phyloP scores from a whole-genome alignment of 1,284 basidiomycete species.

The Heimioporus punctisporus region DNA sequence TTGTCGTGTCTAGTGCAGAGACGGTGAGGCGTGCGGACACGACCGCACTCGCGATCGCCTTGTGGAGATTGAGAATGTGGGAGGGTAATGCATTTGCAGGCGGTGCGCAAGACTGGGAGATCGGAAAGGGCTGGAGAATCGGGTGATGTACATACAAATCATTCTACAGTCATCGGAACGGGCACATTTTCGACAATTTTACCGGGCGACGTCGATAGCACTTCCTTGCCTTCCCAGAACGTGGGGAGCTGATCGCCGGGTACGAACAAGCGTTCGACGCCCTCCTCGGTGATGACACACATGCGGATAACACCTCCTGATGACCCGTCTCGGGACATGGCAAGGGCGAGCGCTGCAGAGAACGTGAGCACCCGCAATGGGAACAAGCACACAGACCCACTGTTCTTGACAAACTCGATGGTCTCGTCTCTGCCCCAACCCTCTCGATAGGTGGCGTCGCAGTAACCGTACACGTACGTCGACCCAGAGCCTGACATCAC shows the following conservation, averaged over 20 bases:
- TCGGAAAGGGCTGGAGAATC: conserved; percentile 24
- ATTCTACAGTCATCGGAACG: conserved; percentile 71
- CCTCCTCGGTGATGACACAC: conserved; percentile 94
- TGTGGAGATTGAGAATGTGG: conserved; percentile 80
- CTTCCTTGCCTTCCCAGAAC: conserved; percentile 85
- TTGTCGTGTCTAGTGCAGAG: conserved; percentile 55
- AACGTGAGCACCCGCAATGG: conserved; percentile 8
- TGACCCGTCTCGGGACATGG: conserved; percentile 98
- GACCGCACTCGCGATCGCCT: conserved; percentile 61
- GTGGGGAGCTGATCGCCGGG: conserved; percentile 91
- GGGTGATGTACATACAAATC: conserved; percentile 19
- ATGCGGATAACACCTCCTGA: conserved; percentile 98
- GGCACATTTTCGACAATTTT: conserved; percentile 35
- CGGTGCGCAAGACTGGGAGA: conserved; percentile 32
- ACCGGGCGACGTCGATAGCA: conserved; percentile 47
- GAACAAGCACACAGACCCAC: conserved; percentile 50
- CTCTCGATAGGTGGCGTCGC: conserved; percentile 96
- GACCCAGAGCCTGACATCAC: conserved; percentile 82
- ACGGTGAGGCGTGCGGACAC: conserved; percentile 57
- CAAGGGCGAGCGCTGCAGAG: conserved; percentile 82
- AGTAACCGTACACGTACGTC: conserved; percentile 99
- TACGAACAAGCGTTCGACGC: conserved; percentile 92
- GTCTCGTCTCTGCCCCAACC: conserved; percentile 95
- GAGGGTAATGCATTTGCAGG: conserved; percentile 47
- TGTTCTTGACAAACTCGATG: conserved; percentile 95